Evolutionary conservation across 306 rosid genomes (phyloP), one percentile per base, ranked within the genome.

Genomic region (Pterocarpus santalinus): DNA sequence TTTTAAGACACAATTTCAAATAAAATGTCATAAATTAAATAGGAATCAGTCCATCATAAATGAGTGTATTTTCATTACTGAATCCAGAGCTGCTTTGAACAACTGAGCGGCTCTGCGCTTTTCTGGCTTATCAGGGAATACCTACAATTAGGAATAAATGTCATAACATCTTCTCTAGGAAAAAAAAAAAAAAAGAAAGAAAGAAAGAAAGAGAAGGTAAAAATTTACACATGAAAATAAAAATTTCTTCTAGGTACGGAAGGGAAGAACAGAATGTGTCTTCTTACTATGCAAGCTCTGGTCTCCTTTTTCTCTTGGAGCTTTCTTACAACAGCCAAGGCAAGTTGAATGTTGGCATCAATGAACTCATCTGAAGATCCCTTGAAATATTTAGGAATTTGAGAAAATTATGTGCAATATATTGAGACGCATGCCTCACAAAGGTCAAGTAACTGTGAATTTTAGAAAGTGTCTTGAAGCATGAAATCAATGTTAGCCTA

Each of bases 331-430:
- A 95, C 91, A 80, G 99, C 89, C 89, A 95, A 87, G 61, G 88
- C 95, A 72, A 95, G 90, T 86, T 95, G 99, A 87, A 93, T 84
- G 83, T 95, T 95, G 77, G 99, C 97, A 87, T 95, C 99, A 81
- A 86, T 95, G 94, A 91, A 95, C 12, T 93, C 99, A 95, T 95
- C 99, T 93, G 99, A 95, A 88, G 99, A 95, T 82, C 99, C 97
- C 99, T 95, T 93, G 89, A 91, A 89, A 92, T 58, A 88, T 94
- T 90, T 92, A 91, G 92, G 88, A 92, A 90, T 90, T 89, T 85
- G 86, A 88, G 92, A 90, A 86, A 90, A 94, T 92, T 88, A 92
- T 81, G 85, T 86, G 82, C 80, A 68, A 62, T 53, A 68, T 72
- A 83, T 72, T 87, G 74, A 88, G 55, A 85, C 69, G 78, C 73